Evolutionary conservation across 2,329 filamentous ascomycete species (phyloP), one percentile per base, ranked within the genome.

Genomic region (Nectriaceae sp.): DNA sequence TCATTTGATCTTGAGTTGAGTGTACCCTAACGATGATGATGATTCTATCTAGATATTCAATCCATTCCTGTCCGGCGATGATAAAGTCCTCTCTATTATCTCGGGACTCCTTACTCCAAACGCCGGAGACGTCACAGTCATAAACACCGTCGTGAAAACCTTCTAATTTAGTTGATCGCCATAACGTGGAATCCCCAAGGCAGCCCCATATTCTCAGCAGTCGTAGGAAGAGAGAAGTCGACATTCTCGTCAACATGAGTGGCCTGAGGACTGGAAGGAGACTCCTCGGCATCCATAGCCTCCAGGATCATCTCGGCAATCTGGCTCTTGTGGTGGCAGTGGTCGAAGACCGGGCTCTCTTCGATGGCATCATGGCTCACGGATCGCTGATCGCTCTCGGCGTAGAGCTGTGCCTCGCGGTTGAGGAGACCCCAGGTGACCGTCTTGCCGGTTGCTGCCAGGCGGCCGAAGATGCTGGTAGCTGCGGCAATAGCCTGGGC

Each of bases 1-100:
- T 48, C 46, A 56, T 51, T 61, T 52, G 53, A 60, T 50, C 54
- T 57, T 63, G 60, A 62, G 60, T 63, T 62, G 60, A 62, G 60
- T 62, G 55, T 57, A 63, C 61, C 56, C 46, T 61, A 61, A 50
- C 44, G 55, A 55, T 57, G 54, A 52, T 47, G 29, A 60, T 60
- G 53, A 58, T 55, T 46, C 46, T 47, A 52, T 51, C 46, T 55
- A 59, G 56, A 59, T 39, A 21, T 39, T 18, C 37, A 6, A 36
- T 29, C 33, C 33, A 36, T 10, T 19, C 26, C 26, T 8, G 8
- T 19, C 37, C 37, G 19, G 37, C 37, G 37, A 19, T 37, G 44
- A 42, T 42, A 46, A 37, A 44, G 26, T 46, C 50, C 44, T 38
- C 41, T 21, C 35, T 44, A 41, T 36, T 44, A 37, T 18, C 52